Evolutionary conservation across 2,329 filamentous ascomycete genomes (phyloP), one percentile per base, ranked within the genome.

Genomic region (Cucurbitaria berberidis): DNA sequence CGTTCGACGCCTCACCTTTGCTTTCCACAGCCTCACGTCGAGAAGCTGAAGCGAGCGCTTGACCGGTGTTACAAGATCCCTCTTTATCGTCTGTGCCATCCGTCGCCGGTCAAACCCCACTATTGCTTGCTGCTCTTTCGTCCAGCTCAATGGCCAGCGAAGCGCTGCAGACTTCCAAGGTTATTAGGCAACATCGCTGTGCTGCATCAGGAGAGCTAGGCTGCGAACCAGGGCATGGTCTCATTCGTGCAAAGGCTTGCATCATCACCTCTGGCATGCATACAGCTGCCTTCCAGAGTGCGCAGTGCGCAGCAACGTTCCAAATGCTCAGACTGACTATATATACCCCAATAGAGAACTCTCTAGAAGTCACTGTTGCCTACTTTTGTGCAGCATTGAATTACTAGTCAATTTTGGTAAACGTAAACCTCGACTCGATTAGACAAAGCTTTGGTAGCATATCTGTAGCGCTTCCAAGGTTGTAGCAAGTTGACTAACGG

Each of bases 31-130:
- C 47, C 36, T 49, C 48, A 51, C 53, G 36, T 46, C 45, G 40
- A 40, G 13, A 11, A n/a, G n/a, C 38, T 19, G 30, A 34, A 35
- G 47, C 55, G 51, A 58, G 36, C 45, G 35, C 49, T n/a, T 70
- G 62, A 68, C 68, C 67, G 66, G 66, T 65, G 39, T 49, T 56
- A 58, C 60, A 56, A 59, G 55, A 57, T 62, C 49, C 55, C 47
- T 52, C 44, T 47, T 51, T 35, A 53, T 51, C 48, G 59, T 57
- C 53, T 43, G 60, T 61, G 60, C 57, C 59, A 13, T 38, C 38
- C 47, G 57, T 56, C 49, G 55, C 64, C 67, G 63, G 64, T 66
- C 55, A 67, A 59, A 53, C 58, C 42, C 53, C 44, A 45, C 54
- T 38, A 36, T 50, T 29, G 40, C 44, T 50, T 29, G 40, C 44